These are phyloP conservation scores for Mychonastes homosphaera DNA, from an alignment of 139 green algal genomes.

Conservation along the genomic window DNA sequence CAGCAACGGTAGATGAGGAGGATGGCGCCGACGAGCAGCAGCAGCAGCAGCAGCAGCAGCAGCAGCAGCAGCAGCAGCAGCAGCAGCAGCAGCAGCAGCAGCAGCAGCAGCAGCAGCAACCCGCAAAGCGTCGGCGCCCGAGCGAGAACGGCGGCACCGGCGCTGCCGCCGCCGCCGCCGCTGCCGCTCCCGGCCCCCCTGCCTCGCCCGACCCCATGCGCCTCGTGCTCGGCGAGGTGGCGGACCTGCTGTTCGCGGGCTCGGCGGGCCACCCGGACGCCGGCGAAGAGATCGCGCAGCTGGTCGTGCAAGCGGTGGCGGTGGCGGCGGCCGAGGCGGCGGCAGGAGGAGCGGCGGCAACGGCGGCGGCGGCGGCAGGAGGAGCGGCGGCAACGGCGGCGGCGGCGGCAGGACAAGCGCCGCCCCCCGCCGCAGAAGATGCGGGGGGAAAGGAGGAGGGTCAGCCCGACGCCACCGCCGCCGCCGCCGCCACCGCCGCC, in stretches of 20 bases:
- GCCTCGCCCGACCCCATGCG: background rate
- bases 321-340: background rate
- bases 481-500: background rate
- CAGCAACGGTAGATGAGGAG: no score
- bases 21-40: background rate
- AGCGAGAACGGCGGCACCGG: background rate
- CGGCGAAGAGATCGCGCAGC: background rate
- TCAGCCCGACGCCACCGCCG: background rate
- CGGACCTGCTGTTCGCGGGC: background rate
- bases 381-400: no score
- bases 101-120: conserved; percentile 2
- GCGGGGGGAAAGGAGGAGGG: background rate
- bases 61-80: conserved; percentile 3
- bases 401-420: no score
- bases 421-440: no score
- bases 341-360: no score
- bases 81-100: background rate
- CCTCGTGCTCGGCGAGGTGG: background rate
- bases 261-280: background rate
- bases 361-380: no score
- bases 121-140: background rate
- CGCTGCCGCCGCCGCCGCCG: no score
- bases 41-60: conserved; percentile 6
- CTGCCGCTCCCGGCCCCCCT: no score
- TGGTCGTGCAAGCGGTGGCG: background rate